These are phyloP conservation scores for Helotiales sp. DNA, from an alignment of 2,329 filamentous ascomycete species.

Conservation along the genomic window DNA sequence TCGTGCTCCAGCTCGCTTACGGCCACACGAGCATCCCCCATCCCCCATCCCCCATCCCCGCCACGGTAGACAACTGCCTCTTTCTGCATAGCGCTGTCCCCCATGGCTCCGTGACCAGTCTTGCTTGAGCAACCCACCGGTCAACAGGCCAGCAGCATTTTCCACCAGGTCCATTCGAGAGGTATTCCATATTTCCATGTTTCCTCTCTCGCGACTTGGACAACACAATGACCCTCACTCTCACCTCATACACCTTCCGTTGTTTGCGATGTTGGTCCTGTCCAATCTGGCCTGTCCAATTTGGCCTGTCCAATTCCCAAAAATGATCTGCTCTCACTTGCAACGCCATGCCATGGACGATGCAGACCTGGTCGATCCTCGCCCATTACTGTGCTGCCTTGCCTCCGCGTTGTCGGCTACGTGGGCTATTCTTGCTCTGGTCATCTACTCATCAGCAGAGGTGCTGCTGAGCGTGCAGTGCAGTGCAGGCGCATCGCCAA, in stretches of 20 bases:
- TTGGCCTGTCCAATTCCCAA: too few relatives aligned
- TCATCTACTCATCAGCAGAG: not conserved
- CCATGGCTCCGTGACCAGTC: not conserved
- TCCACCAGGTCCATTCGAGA: too few relatives aligned
- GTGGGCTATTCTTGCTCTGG: not conserved
- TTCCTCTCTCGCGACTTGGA: too few relatives aligned
- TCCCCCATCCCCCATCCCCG: not conserved
- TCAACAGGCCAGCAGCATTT: not conserved
- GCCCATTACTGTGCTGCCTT: not conserved
- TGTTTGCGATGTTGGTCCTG: not conserved
- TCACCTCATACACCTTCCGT: not conserved
- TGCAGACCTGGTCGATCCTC: not conserved
- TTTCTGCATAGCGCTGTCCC: conserved; percentile 4
- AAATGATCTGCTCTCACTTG: not conserved
- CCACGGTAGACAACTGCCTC: conserved; percentile 5
- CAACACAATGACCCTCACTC: too few relatives aligned
- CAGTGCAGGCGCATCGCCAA: not conserved
- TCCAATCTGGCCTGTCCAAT: too few relatives aligned
- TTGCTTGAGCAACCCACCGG: not conserved
- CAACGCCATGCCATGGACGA: not conserved
- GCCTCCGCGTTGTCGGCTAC: not conserved
- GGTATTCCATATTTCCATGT: too few relatives aligned
- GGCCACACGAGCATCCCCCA: not conserved
- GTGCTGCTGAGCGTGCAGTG: too few relatives aligned
- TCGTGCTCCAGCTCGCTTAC: not conserved